phyloP scores from a whole-genome alignment of 768 basidiomycete genomes.

The Amanita rimosa region DNA sequence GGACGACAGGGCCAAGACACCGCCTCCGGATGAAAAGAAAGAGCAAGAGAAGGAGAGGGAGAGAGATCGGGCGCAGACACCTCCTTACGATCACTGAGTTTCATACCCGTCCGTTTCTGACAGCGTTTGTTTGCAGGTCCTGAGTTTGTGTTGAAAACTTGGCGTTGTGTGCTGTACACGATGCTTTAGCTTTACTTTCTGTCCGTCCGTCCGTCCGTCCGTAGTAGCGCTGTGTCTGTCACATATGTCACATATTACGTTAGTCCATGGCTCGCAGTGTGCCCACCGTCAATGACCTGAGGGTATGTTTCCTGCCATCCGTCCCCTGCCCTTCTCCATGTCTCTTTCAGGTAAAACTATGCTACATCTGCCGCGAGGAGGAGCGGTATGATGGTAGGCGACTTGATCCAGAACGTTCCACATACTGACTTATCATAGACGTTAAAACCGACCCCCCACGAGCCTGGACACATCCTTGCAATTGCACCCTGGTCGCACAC shows the following conservation, averaged over 20 bases:
- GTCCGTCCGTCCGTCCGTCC: too few relatives aligned
- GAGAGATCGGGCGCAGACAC: constrained; percentile 44
- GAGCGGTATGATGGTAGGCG: constrained; percentile 35
- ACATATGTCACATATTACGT: not conserved
- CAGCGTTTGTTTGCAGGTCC: not conserved
- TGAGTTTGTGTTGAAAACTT: not conserved
- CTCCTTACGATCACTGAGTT: constrained; percentile 44
- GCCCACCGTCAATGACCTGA: constrained; percentile 18
- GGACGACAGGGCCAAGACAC: constrained; percentile 10
- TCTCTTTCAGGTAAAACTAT: constrained; percentile 47
- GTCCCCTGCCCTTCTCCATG: not conserved
- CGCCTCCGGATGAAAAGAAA: constrained; percentile 12
- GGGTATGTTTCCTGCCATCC: constrained; percentile 11
- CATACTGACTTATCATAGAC: constrained; percentile 15
- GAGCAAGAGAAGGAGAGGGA: constrained; percentile 27
- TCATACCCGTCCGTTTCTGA: constrained; percentile 2
- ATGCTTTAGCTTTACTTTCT: too few relatives aligned
- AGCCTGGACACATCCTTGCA: constrained; percentile 72
- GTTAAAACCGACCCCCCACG: constrained; percentile 33
- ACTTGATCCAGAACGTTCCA: not conserved
- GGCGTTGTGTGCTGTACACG: not conserved
- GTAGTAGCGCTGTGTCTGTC: not conserved
- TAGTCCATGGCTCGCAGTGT: constrained; percentile 6
- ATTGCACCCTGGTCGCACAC: constrained; percentile 71
- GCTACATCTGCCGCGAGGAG: constrained; percentile 75